These are phyloP conservation scores for Dendryphion nanum DNA, from an alignment of 2,329 filamentous ascomycete species.

Conservation along the genomic window DNA sequence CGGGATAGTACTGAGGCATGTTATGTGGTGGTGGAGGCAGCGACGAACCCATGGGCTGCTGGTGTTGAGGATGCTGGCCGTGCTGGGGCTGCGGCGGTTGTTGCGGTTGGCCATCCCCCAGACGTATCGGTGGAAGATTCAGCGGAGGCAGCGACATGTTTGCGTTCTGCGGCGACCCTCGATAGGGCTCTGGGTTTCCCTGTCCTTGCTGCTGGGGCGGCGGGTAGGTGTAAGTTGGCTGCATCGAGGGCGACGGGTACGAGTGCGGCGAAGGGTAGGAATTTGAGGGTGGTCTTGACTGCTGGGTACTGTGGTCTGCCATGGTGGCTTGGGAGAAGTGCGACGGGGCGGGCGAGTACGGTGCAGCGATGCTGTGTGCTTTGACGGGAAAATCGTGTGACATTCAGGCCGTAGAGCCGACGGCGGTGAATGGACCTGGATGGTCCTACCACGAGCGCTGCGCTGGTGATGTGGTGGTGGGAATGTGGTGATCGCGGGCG, in stretches of 20 bases:
- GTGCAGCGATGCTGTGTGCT: slow-evolving; percentile 20
- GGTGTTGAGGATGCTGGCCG: too few relatives aligned
- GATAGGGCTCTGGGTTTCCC: slow-evolving; percentile 42
- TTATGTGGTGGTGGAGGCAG: slow-evolving; percentile 54
- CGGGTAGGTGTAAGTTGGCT: slow-evolving; percentile 50
- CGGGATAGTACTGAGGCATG: slow-evolving; percentile 53
- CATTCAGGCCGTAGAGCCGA: slow-evolving; percentile 20
- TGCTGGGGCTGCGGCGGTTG: slow-evolving; percentile 25
- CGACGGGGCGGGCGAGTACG: slow-evolving; percentile 32
- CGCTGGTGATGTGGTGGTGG: background rate
- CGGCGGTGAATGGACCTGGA: slow-evolving; percentile 22
- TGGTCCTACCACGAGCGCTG: slow-evolving; percentile 12
- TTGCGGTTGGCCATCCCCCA: slow-evolving; percentile 45
- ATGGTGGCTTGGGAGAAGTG: slow-evolving; percentile 33
- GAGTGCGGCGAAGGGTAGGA: slow-evolving; percentile 49
- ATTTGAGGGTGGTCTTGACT: slow-evolving; percentile 24
- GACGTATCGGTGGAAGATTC: slow-evolving; percentile 52
- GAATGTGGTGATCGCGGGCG: too few relatives aligned
- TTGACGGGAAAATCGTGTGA: slow-evolving; percentile 29
- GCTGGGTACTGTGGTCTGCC: slow-evolving; percentile 33
- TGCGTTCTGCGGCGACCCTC: slow-evolving; percentile 46
- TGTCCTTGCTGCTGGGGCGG: slow-evolving; percentile 34
- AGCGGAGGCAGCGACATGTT: slow-evolving; percentile 46
- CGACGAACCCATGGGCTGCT: slow-evolving; percentile 52
- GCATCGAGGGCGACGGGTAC: slow-evolving; percentile 52